These are phyloP conservation scores for Salvia rosmarinus DNA, from an alignment of 257 asterid species.

Conservation along the genomic window DNA sequence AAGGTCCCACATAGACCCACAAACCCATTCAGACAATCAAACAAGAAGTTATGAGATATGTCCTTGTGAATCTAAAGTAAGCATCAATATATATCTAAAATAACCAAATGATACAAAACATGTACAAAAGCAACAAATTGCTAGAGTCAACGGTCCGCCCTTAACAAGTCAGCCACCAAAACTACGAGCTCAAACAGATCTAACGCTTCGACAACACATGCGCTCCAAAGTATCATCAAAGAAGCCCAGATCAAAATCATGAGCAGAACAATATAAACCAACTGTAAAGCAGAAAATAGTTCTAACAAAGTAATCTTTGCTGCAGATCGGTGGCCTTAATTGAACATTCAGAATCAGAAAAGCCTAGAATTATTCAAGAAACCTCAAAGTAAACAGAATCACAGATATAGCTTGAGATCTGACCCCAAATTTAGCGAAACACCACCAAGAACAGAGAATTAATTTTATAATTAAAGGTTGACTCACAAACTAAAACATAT, in stretches of 20 bases:
- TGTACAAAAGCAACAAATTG: not conserved
- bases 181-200: slow-evolving; percentile 38
- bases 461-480: not conserved
- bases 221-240: slow-evolving; percentile 30
- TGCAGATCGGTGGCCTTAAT: slow-evolving; percentile 28
- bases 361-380: not conserved
- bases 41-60: not conserved
- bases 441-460: not conserved
- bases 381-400: not conserved
- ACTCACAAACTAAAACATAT: not conserved
- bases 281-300: not conserved
- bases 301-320: not conserved
- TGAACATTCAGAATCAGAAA: not conserved
- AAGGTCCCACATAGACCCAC: slow-evolving; percentile 8
- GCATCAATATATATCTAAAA: not conserved
- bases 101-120: slow-evolving; percentile 3
- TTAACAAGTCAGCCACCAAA: slow-evolving; percentile 25
- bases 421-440: not conserved
- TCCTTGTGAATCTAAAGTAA: slow-evolving; percentile 12
- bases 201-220: slow-evolving; percentile 20
- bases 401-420: not conserved
- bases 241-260: slow-evolving; percentile 38
- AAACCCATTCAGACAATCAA: slow-evolving; percentile 26
- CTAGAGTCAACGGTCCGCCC: slow-evolving; percentile 16
- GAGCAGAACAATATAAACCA: slow-evolving; percentile 2